These are phyloP conservation scores for Aureobasidium vineae DNA, from an alignment of 2,329 filamentous ascomycete species.

Conservation along the genomic window DNA sequence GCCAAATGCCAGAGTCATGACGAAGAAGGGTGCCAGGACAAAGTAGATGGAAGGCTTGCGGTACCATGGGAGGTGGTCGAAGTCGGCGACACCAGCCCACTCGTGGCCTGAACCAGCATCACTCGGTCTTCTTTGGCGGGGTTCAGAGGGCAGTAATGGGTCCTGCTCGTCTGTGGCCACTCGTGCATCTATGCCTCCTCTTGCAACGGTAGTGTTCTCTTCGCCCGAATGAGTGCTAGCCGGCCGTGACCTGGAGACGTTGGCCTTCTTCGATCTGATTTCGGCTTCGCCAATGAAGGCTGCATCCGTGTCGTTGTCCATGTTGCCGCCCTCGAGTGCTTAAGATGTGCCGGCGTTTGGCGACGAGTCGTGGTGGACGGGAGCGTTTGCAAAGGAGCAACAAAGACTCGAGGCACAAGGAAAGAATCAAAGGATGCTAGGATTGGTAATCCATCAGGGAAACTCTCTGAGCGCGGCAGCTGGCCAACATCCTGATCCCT, in stretches of 20 bases:
- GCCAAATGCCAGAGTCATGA: conserved; percentile 84
- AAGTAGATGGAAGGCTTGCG: conserved; percentile 70
- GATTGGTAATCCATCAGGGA: conserved; percentile 23
- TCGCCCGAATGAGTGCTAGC: conserved; percentile 18
- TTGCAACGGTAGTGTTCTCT: conserved; percentile 27
- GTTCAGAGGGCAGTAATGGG: conserved; percentile 31
- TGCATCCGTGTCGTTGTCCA: conserved; percentile 35
- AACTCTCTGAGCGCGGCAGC: background rate
- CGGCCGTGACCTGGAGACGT: background rate
- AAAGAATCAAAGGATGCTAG: background rate
- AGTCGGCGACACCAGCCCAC: conserved; percentile 48
- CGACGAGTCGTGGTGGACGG: background rate
- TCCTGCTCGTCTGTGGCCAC: conserved; percentile 27
- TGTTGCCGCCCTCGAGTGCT: conserved; percentile 3
- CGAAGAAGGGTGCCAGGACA: conserved; percentile 74
- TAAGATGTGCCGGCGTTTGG: background rate
- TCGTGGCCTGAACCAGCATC: conserved; percentile 31
- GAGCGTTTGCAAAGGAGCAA: background rate
- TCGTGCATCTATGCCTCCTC: conserved; percentile 28
- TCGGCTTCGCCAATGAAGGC: conserved; percentile 38
- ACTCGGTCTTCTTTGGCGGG: conserved; percentile 27
- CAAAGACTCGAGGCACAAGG: background rate
- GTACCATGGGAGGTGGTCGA: conserved; percentile 61
- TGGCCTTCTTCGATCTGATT: conserved; percentile 31
- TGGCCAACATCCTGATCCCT: conserved; percentile 14